phyloP scores from a whole-genome alignment of 2,329 filamentous ascomycete genomes.

The Chrysoporthe austroafricana region DNA sequence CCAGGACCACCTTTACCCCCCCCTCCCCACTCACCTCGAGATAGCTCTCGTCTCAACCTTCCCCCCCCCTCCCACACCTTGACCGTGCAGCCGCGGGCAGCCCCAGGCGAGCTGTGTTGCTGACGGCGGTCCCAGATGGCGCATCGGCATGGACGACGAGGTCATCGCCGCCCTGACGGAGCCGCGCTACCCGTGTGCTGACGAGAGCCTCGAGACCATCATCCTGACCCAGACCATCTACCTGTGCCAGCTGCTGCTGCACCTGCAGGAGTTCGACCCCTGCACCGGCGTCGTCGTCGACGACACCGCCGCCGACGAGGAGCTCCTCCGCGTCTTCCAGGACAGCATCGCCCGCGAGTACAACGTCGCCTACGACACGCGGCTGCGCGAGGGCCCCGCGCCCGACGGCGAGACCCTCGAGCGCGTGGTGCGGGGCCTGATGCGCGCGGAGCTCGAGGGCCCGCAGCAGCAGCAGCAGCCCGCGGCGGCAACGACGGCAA shows the following conservation, averaged over 20 bases:
- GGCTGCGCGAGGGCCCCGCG: constrained; percentile 16
- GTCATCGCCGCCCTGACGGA: constrained; percentile 27
- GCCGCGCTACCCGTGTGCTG: constrained; percentile 25
- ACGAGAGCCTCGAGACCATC: constrained; percentile 28
- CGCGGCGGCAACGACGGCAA: background rate
- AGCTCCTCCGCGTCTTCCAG: constrained; percentile 27
- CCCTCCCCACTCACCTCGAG: too few relatives aligned
- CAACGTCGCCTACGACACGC: constrained; percentile 21
- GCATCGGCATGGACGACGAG: constrained; percentile 25
- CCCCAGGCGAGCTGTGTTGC: background rate
- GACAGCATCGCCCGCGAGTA: constrained; percentile 27
- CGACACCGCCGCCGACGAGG: constrained; percentile 22
- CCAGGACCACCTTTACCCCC: too few relatives aligned
- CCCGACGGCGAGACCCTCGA: constrained; percentile 28
- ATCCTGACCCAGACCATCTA: constrained; percentile 29
- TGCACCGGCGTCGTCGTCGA: constrained; percentile 20
- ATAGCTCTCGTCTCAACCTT: too few relatives aligned
- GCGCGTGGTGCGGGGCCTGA: constrained; percentile 26
- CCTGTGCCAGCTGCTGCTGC: constrained; percentile 28
- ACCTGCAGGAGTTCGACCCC: constrained; percentile 28
- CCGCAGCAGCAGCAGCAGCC: background rate
- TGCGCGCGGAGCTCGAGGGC: constrained; percentile 22
- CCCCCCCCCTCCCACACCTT: too few relatives aligned
- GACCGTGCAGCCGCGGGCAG: too few relatives aligned
- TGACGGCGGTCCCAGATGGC: constrained; percentile 17